Evolutionary conservation across 2,329 filamentous ascomycete species (phyloP).

Genomic region (Amylocarpus encephaloides): DNA sequence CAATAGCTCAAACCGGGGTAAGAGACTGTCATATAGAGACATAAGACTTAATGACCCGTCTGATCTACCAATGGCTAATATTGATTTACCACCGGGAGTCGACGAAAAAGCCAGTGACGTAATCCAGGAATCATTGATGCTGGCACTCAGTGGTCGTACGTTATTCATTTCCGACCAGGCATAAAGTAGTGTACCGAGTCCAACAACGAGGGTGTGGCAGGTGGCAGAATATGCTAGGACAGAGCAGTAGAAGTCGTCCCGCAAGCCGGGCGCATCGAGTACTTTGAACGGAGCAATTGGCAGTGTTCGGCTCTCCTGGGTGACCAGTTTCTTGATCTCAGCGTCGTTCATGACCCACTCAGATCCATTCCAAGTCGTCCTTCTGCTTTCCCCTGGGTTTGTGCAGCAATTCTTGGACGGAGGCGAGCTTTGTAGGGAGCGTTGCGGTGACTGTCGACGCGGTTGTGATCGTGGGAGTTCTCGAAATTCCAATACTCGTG

Average conservation of each 20-base stretch:
- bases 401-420: constrained; percentile 24
- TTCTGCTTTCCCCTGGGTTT: constrained; percentile 16
- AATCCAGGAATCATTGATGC: constrained; percentile 50
- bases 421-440: constrained; percentile 23
- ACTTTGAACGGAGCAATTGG: constrained; percentile 77
- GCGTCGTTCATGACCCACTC: constrained; percentile 24
- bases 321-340: constrained; percentile 21
- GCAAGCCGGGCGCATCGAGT: constrained; percentile 79
- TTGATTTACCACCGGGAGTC: constrained; percentile 62
- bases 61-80: constrained; percentile 78
- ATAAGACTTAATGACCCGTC: constrained; percentile 71
- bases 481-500: constrained; percentile 56
- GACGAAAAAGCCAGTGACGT: constrained; percentile 93
- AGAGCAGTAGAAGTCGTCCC: constrained; percentile 94
- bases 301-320: constrained; percentile 40
- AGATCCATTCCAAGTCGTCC: constrained; percentile 33
- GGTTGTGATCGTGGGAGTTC: constrained; percentile 22
- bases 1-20: constrained; percentile 67
- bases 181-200: constrained; percentile 72
- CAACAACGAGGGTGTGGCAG: constrained; percentile 73
- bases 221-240: constrained; percentile 77
- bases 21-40: constrained; percentile 61
- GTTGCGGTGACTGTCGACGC: constrained; percentile 37
- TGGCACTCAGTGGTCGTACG: constrained; percentile 49
- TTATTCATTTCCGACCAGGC: constrained; percentile 77